Evolutionary conservation across 2,329 filamentous ascomycete genomes (phyloP).

Genomic region (Parastagonospora avenae): DNA sequence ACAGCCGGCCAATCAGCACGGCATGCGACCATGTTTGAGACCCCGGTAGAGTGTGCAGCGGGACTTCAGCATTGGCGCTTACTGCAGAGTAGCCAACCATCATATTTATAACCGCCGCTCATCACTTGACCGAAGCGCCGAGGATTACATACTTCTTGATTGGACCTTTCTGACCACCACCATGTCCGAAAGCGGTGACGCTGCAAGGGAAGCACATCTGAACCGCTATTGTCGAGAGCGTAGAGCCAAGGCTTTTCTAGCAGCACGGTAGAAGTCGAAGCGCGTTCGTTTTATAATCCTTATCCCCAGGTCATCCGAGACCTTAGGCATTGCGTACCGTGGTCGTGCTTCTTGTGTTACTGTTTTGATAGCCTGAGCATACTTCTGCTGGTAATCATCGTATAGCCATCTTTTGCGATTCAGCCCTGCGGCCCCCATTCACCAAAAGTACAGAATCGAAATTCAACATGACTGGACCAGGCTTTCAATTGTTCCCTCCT

Average conservation of each 20-base stretch:
- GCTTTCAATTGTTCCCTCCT: slow-evolving; percentile 47
- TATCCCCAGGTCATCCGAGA: slow-evolving; percentile 40
- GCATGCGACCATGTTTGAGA: slow-evolving; percentile 14
- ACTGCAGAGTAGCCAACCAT: slow-evolving; percentile 42
- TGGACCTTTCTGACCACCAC: slow-evolving; percentile 33
- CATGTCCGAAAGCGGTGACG: slow-evolving; percentile 29
- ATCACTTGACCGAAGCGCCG: slow-evolving; percentile 39
- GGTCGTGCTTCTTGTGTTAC: slow-evolving; percentile 22
- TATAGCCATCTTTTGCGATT: background rate
- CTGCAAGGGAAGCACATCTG: slow-evolving; percentile 39
- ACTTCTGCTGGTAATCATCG: slow-evolving; percentile 13
- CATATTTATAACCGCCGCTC: slow-evolving; percentile 43
- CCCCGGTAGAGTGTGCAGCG: slow-evolving; percentile 27
- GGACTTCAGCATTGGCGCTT: slow-evolving; percentile 43
- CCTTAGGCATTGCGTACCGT: slow-evolving; percentile 19
- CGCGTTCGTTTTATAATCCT: slow-evolving; percentile 37
- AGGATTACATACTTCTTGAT: slow-evolving; percentile 36
- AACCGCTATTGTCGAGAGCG: slow-evolving; percentile 40
- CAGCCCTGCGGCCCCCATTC: too few relatives aligned
- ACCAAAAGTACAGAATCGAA: background rate
- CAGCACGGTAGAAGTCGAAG: slow-evolving; percentile 16
- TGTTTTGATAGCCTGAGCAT: slow-evolving; percentile 15
- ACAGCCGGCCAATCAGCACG: slow-evolving; percentile 32
- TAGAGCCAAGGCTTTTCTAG: slow-evolving; percentile 20
- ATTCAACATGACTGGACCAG: slow-evolving; percentile 41